phyloP scores from a whole-genome alignment of 1,284 basidiomycete species.

The Mycosarcoma mackinlayi region DNA sequence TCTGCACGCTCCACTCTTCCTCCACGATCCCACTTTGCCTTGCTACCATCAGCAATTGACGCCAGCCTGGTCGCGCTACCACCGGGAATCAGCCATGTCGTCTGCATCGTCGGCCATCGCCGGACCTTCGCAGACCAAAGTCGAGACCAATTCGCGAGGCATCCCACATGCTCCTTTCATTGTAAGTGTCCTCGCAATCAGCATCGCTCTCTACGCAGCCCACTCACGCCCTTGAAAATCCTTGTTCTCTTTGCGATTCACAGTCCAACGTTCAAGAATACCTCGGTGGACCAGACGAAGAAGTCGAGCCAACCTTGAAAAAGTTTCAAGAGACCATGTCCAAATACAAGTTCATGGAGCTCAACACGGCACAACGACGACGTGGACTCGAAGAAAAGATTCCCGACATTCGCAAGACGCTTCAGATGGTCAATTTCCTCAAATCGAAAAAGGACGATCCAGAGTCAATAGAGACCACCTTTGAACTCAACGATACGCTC shows the following conservation, averaged over 20 bases:
- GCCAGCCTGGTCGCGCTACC: neutral
- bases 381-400: conserved; percentile 90
- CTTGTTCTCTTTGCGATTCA: neutral
- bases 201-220: neutral
- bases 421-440: conserved; percentile 87
- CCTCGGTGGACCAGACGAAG: conserved; percentile 81
- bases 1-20: conserved; percentile 3
- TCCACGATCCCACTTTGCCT: neutral
- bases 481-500: conserved; percentile 95
- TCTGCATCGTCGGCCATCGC: conserved; percentile 27
- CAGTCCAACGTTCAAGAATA: conserved; percentile 87
- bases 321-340: conserved; percentile 91
- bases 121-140: conserved; percentile 29
- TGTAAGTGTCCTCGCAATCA: conserved; percentile 72
- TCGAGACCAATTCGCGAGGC: conserved; percentile 79
- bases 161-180: conserved; percentile 96
- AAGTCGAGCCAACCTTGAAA: conserved; percentile 82
- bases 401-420: conserved; percentile 92
- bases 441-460: conserved; percentile 69
- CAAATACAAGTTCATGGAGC: conserved; percentile 99
- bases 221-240: neutral
- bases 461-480: conserved; percentile 82
- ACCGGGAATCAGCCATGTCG: conserved; percentile 15
- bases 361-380: conserved; percentile 82
- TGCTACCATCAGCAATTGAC: neutral